These are phyloP conservation scores for Vicia sativa DNA, from an alignment of 306 rosid genomes.

Conservation along the genomic window DNA sequence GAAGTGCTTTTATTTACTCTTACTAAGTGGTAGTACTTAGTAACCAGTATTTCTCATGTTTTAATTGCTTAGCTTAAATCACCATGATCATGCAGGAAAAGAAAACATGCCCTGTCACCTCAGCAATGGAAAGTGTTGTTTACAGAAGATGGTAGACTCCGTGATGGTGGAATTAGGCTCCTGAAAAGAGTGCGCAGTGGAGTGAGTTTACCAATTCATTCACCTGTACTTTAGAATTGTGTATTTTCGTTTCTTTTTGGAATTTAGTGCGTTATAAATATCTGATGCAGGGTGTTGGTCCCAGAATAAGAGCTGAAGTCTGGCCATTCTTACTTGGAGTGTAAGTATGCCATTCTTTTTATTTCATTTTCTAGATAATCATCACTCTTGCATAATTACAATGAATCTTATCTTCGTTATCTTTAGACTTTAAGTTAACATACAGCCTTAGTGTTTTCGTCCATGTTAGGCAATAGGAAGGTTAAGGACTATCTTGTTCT, in stretches of 20 bases:
- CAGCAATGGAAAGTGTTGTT: conserved; percentile 78
- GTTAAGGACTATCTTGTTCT: conserved; percentile 18
- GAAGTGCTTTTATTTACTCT: conserved; percentile 11
- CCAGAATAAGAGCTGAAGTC: conserved; percentile 85
- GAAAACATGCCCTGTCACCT: conserved; percentile 78
- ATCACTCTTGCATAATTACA: conserved; percentile 21
- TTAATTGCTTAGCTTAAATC: conserved; percentile 85
- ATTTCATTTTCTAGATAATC: conserved; percentile 27
- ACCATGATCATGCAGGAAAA: conserved; percentile 92
- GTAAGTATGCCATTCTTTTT: conserved; percentile 58
- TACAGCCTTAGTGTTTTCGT: neutral
- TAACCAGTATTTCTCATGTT: conserved; percentile 25
- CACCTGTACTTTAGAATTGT: conserved; percentile 9
- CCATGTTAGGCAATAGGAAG: neutral
- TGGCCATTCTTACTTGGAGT: conserved; percentile 99
- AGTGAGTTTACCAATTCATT: conserved; percentile 59
- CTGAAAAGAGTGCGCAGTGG: conserved; percentile 96
- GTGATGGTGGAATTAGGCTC: conserved; percentile 87
- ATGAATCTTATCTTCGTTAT: conserved; percentile 14
- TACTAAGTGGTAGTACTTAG: neutral
- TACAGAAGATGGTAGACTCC: conserved; percentile 80
- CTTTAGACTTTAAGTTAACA: conserved; percentile 11
- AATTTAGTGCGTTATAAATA: conserved; percentile 37
- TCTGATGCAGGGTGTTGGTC: conserved; percentile 85
- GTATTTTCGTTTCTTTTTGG: conserved; percentile 29